Evolutionary conservation across 768 basidiomycete genomes (phyloP).

Genomic region (Boletus tylopilopsis): DNA sequence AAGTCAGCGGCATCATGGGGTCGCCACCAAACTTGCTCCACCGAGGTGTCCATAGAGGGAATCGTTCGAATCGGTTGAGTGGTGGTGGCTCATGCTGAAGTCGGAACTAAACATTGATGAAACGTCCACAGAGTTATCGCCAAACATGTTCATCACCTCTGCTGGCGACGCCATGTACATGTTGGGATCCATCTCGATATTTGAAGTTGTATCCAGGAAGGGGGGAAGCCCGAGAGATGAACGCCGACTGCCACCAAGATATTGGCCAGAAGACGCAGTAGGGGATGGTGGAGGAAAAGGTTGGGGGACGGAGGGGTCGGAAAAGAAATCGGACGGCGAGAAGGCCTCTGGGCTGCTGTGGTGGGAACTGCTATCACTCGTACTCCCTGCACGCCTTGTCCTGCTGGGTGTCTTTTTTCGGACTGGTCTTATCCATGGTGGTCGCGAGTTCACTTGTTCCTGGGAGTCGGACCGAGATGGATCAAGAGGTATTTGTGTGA

Average conservation of each 20-base stretch:
- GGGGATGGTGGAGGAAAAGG: slow-evolving; percentile 22
- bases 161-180: slow-evolving; percentile 52
- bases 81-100: slow-evolving; percentile 27
- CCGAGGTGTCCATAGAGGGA: slow-evolving; percentile 25
- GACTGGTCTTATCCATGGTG: slow-evolving; percentile 87
- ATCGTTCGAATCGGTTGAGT: slow-evolving; percentile 25
- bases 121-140: slow-evolving; percentile 39
- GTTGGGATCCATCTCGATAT: slow-evolving; percentile 47
- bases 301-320: slow-evolving; percentile 32
- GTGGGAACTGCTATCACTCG: slow-evolving; percentile 42
- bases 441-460: slow-evolving; percentile 49
- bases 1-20: slow-evolving; percentile 16
- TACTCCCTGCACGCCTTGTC: slow-evolving; percentile 37
- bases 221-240: slow-evolving; percentile 22
- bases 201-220: slow-evolving; percentile 27
- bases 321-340: slow-evolving; percentile 61
- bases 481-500: slow-evolving; percentile 86
- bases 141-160: slow-evolving; percentile 62
- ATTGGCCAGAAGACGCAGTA: slow-evolving; percentile 15
- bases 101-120: slow-evolving; percentile 31
- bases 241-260: slow-evolving; percentile 23
- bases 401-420: slow-evolving; percentile 64
- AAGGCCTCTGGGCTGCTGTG: slow-evolving; percentile 61
- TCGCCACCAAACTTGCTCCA: slow-evolving; percentile 24
- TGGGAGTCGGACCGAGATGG: slow-evolving; percentile 50